phyloP scores from a whole-genome alignment of 1,139 yeast genomes.

The Debaryomyces subglobosus region DNA sequence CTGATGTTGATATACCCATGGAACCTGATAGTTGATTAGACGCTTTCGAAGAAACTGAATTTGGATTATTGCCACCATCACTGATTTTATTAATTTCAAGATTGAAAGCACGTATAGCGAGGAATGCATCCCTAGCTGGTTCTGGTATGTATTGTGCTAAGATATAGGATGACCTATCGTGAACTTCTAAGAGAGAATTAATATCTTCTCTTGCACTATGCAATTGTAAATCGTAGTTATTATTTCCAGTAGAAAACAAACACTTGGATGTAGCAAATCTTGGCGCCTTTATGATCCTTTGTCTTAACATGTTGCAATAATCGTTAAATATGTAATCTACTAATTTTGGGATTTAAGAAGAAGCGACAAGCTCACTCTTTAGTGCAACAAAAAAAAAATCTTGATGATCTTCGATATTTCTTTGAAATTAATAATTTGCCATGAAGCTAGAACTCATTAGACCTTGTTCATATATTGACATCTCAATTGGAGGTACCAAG shows the following conservation, averaged over 20 bases:
- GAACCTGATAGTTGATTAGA: slow-evolving; percentile 32
- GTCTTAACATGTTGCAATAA: neutral
- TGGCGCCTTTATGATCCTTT: neutral
- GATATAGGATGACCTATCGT: slow-evolving; percentile 68
- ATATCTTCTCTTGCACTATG: slow-evolving; percentile 49
- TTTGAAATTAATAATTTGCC: neutral
- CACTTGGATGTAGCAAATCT: neutral
- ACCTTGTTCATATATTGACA: slow-evolving; percentile 57
- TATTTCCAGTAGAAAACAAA: slow-evolving; percentile 9
- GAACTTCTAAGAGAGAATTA: slow-evolving; percentile 39
- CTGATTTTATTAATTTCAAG: slow-evolving; percentile 66
- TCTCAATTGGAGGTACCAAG: slow-evolving; percentile 47
- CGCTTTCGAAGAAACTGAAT: slow-evolving; percentile 35
- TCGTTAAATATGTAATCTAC: neutral
- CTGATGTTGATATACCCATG: slow-evolving; percentile 50
- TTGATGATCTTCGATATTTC: neutral
- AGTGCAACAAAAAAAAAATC: neutral
- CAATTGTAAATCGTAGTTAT: slow-evolving; percentile 24
- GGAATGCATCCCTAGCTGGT: slow-evolving; percentile 62
- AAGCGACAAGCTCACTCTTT: neutral
- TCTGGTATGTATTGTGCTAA: slow-evolving; percentile 72
- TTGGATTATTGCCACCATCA: slow-evolving; percentile 44
- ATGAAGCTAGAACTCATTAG: slow-evolving; percentile 40
- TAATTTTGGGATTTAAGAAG: neutral
- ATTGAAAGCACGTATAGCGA: slow-evolving; percentile 73